Base-by-base conservation (phyloP, 805 yeast species). In the Kockiozyma suomiensis region DNA sequence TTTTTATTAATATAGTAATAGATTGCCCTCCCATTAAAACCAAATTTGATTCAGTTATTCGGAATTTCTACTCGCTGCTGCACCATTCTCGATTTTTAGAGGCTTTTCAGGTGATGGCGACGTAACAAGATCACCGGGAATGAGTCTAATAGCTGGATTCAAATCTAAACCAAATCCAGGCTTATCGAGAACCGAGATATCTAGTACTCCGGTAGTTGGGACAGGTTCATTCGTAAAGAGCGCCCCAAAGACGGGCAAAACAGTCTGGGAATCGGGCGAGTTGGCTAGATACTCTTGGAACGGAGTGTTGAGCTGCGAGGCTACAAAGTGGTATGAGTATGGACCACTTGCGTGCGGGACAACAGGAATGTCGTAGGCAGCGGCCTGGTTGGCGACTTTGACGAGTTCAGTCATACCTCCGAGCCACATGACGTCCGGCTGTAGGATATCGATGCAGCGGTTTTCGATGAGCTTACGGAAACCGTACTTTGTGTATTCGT, bases 271-370 rank as follows among this genome's bases (percentile, higher is more conserved):
- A 61, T 80, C 82, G 50, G 82, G 82, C 3, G 82, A 79, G 70
- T 79, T 80, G 56, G 81, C 80, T 52, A 80, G 70, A 62, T 80
- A 80, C 68, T 79, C 83, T 68, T 80, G 83, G 76, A 80, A 80
- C 45, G 82, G 82, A 32, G 83, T 79, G 68, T 80, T 79, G 61
- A 74, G 74, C 65, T 79, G 82, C 13, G 81, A 76, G 17, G 77
- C 78, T 50, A 79, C 82, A 64, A 79, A 79, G 67, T 79, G 82
- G 70, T 80, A 79, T 3, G 82, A 78, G 70, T 80, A 79, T 42
- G 82, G 81, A 59, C 83, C 82, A n/a, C 81, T 76, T 35, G 82
- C 83, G 65, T 80, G 83, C 37, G 82, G 82, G 56, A 80, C 83
- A 48, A 80, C 81, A 28, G 83, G 83, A 52, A 79, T 78, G 63